phyloP scores from a whole-genome alignment of 2,329 filamentous ascomycete species.

The Penicillium sp. region DNA sequence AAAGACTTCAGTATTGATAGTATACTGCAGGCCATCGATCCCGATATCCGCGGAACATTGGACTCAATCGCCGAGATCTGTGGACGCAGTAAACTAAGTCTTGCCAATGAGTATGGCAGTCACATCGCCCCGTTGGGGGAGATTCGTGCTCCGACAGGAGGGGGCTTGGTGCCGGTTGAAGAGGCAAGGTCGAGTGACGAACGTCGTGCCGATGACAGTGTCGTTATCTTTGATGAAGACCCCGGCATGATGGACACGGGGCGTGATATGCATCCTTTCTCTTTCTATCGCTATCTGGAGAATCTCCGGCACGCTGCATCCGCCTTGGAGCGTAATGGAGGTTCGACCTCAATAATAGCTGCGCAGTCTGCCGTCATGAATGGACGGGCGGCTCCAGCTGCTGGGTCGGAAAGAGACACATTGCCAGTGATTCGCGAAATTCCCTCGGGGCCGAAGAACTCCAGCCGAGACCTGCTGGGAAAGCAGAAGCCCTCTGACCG shows the following conservation, averaged over 20 bases:
- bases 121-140: conserved; percentile 67
- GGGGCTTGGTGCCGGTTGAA: conserved; percentile 50
- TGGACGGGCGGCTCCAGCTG: conserved; percentile 1
- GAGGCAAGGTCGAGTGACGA: conserved; percentile 50
- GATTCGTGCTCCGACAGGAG: conserved; percentile 51
- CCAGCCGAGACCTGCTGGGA: conserved; percentile 41
- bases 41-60: conserved; percentile 63
- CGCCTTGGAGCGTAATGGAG: conserved; percentile 22
- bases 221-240: conserved; percentile 48
- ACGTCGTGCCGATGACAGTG: conserved; percentile 42
- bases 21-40: conserved; percentile 62
- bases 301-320: conserved; percentile 36
- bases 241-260: conserved; percentile 43
- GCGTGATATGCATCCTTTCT: conserved; percentile 42
- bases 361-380: conserved; percentile 15
- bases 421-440: conserved; percentile 37
- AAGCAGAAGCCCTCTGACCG: conserved; percentile 20
- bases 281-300: conserved; percentile 48
- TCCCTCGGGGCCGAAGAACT: conserved; percentile 34
- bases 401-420: conserved; percentile 10
- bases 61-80: conserved; percentile 69
- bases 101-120: conserved; percentile 67
- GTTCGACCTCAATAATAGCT: conserved; percentile 20
- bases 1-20: conserved; percentile 63
- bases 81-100: conserved; percentile 64